Evolutionary conservation across 805 yeast genomes (phyloP).

Genomic region (Starmera quercuum): DNA sequence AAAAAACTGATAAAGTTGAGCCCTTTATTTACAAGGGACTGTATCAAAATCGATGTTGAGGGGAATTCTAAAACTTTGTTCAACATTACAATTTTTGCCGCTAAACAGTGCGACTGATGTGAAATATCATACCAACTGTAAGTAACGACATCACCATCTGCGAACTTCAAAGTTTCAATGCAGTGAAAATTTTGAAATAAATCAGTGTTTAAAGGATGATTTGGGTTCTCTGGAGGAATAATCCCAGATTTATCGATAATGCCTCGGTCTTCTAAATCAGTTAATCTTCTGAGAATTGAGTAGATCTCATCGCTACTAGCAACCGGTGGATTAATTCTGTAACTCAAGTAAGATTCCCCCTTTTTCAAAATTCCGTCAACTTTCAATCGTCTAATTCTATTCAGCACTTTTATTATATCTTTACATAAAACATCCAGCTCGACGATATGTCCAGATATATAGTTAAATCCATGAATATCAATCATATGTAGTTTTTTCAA

Average conservation of each 20-base stretch:
- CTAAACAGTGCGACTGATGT: slow-evolving; percentile 38
- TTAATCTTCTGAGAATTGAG: slow-evolving; percentile 4
- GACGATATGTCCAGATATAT: slow-evolving; percentile 21
- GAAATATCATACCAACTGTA: slow-evolving; percentile 47
- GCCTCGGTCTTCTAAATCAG: slow-evolving; percentile 36
- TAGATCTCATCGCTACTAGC: slow-evolving; percentile 5
- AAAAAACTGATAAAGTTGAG: slow-evolving; percentile 23
- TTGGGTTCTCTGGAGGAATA: slow-evolving; percentile 14
- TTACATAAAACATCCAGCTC: slow-evolving; percentile 15
- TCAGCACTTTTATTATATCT: slow-evolving; percentile 17
- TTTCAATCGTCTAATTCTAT: slow-evolving; percentile 9
- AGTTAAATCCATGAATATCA: slow-evolving; percentile 40
- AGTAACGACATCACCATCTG: slow-evolving; percentile 6
- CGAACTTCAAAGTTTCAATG: slow-evolving; percentile 4
- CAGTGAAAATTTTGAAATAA: slow-evolving; percentile 4
- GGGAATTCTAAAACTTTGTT: slow-evolving; percentile 31
- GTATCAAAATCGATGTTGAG: slow-evolving; percentile 25
- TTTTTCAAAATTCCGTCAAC: background rate
- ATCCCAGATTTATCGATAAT: slow-evolving; percentile 17
- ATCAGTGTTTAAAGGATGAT: slow-evolving; percentile 12
- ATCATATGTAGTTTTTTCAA: slow-evolving; percentile 35
- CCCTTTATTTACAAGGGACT: slow-evolving; percentile 25
- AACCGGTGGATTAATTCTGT: slow-evolving; percentile 5
- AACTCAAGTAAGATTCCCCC: slow-evolving; percentile 7
- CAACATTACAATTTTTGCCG: slow-evolving; percentile 29